These are phyloP conservation scores for Truncatella angustata DNA, from an alignment of 2,329 filamentous ascomycete species.

Conservation along the genomic window DNA sequence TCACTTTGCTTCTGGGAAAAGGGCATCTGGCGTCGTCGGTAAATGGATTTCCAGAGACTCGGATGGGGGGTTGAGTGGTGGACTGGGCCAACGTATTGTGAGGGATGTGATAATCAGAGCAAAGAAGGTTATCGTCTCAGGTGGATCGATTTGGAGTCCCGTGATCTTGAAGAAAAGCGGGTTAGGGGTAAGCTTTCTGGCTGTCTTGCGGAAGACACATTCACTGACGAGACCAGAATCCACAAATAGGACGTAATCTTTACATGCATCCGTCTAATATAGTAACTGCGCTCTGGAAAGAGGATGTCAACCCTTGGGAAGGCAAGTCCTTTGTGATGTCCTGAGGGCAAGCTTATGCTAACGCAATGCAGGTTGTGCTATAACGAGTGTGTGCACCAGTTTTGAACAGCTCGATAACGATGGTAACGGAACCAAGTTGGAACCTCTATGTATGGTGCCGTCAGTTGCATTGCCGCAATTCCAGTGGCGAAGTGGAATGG, in stretches of 20 bases:
- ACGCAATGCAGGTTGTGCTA: slow-evolving; percentile 58
- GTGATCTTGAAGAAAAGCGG: slow-evolving; percentile 73
- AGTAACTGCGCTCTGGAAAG: slow-evolving; percentile 58
- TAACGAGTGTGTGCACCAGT: slow-evolving; percentile 72
- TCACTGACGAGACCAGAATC: slow-evolving; percentile 50
- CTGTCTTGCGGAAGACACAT: too few relatives aligned
- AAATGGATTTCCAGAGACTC: slow-evolving; percentile 58
- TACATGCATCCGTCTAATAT: slow-evolving; percentile 72
- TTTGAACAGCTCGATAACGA: slow-evolving; percentile 76
- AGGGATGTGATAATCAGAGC: slow-evolving; percentile 70
- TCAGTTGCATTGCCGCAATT: slow-evolving; percentile 58
- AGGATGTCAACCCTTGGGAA: slow-evolving; percentile 67
- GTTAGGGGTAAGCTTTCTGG: slow-evolving; percentile 55
- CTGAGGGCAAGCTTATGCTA: slow-evolving; percentile 2
- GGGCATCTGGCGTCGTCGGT: slow-evolving; percentile 9
- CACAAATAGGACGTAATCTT: slow-evolving; percentile 76
- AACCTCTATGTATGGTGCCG: slow-evolving; percentile 71
- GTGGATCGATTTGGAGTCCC: slow-evolving; percentile 73
- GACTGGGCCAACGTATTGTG: slow-evolving; percentile 41
- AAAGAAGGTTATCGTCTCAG: slow-evolving; percentile 71
- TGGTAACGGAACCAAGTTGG: slow-evolving; percentile 78
- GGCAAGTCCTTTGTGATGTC: slow-evolving; percentile 25
- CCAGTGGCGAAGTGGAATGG: slow-evolving; percentile 63
- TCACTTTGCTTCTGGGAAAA: slow-evolving; percentile 38
- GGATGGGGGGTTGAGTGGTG: slow-evolving; percentile 53